These are phyloP conservation scores for Jaenimonas drosophilae DNA, from an alignment of 208 protist genomes.

Conservation along the genomic window DNA sequence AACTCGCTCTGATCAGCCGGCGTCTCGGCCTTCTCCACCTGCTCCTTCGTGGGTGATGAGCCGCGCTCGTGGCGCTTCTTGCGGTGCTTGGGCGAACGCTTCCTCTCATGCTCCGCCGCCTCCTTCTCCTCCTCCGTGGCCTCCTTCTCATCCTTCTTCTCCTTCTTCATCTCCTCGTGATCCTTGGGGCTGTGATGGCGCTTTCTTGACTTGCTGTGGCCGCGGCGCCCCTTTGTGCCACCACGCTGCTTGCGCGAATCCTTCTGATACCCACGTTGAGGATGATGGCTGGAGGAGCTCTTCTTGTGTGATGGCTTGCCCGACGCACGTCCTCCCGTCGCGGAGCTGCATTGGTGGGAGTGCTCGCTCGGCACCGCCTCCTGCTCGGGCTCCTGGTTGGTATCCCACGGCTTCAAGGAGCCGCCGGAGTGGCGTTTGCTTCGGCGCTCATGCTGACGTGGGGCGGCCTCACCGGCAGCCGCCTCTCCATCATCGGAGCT, in stretches of 20 bases:
- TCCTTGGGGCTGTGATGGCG: not conserved
- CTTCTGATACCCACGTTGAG: too few relatives aligned
- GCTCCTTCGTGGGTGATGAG: not conserved
- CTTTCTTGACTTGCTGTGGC: not conserved
- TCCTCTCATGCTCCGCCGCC: not conserved
- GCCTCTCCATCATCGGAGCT: too few relatives aligned
- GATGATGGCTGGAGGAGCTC: too few relatives aligned
- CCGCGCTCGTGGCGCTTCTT: not conserved
- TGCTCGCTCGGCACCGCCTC: too few relatives aligned
- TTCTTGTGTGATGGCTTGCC: too few relatives aligned
- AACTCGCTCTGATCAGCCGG: slow-evolving; percentile 32
- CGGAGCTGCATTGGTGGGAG: too few relatives aligned
- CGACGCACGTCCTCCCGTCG: too few relatives aligned
- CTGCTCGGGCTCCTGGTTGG: not conserved
- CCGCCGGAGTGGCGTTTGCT: too few relatives aligned
- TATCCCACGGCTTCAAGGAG: not conserved
- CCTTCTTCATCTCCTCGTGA: not conserved
- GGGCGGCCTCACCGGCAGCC: too few relatives aligned
- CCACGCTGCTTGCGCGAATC: not conserved
- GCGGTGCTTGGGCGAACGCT: too few relatives aligned
- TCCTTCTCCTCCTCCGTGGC: not conserved
- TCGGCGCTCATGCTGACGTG: too few relatives aligned
- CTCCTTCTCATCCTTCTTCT: not conserved
- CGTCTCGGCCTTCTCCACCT: slow-evolving; percentile 1
- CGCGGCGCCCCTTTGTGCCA: not conserved